Evolutionary conservation across 192 early-diverging fungal genomes (phyloP).

Genomic region (Jimgerdemannia lactiflua): DNA sequence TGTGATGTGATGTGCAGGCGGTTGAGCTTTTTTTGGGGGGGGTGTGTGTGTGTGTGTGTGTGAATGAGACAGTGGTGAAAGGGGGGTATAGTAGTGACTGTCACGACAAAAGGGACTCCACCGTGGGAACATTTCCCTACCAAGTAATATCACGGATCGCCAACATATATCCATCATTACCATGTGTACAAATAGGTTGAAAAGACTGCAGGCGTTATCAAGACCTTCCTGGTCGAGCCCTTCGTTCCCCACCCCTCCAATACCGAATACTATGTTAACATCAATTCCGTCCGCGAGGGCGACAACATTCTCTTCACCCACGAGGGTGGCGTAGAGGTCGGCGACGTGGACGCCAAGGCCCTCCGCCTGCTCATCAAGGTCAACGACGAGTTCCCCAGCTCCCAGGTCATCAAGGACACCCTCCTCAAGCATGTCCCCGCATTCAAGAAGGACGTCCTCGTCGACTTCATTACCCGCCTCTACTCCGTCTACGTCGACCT

Average conservation of each 20-base stretch:
- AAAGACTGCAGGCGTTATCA: constrained; percentile 76
- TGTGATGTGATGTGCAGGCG: no score
- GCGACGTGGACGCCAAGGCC: constrained; percentile 98
- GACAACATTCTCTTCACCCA: constrained; percentile 97
- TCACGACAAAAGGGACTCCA: no score
- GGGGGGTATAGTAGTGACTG: no score
- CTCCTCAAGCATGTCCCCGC: constrained; percentile 72
- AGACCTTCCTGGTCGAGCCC: constrained; percentile 95
- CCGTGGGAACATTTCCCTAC: no score
- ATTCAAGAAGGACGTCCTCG: constrained; percentile 69
- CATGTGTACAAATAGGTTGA: constrained; percentile 60
- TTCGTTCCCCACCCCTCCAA: constrained; percentile 89
- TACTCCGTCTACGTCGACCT: constrained; percentile 96
- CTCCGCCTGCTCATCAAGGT: constrained; percentile 83
- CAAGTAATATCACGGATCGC: no score
- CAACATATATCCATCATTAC: no score
- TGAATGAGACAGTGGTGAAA: no score
- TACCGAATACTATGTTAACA: constrained; percentile 96
- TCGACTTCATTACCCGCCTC: constrained; percentile 89
- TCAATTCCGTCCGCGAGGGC: constrained; percentile 94
- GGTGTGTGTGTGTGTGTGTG: no score
- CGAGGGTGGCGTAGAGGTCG: constrained; percentile 98
- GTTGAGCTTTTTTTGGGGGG: no score
- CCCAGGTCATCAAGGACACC: constrained; percentile 56
- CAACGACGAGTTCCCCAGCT: constrained; percentile 67